A percentile compares a stretch with the other conserved stretches of the same genome.
phyloP scores from a whole-genome alignment of 352 stramenopile species.

The Phytophthora lateralis region DNA sequence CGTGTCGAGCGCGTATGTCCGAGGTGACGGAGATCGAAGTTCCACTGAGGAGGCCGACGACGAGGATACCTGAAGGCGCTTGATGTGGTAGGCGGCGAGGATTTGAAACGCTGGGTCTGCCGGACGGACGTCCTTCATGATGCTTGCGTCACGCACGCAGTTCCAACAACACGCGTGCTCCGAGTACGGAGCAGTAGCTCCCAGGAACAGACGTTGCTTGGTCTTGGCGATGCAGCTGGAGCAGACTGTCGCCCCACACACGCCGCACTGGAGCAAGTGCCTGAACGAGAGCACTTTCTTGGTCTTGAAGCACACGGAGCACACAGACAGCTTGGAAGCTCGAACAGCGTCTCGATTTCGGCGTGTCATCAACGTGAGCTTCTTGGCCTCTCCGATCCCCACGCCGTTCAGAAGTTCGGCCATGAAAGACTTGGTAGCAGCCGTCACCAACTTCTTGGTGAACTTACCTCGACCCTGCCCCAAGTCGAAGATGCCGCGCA shows the following conservation, averaged over 20 bases:
- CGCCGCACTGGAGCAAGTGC: conserved; percentile 26
- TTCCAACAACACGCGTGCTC: conserved; percentile 32
- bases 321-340: conserved; percentile 9
- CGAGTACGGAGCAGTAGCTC: conserved; percentile 17
- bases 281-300: conserved; percentile 22
- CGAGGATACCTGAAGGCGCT: background rate
- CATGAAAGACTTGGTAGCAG: conserved; percentile 40
- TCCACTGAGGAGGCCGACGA: background rate
- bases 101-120: conserved; percentile 31
- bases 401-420: conserved; percentile 41
- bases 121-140: conserved; percentile 24
- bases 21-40: conserved; percentile 4
- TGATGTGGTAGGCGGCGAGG: conserved; percentile 33
- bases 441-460: conserved; percentile 25
- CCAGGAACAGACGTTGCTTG: conserved; percentile 36
- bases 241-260: conserved; percentile 34
- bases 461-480: conserved; percentile 28
- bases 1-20: conserved; percentile 23
- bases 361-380: conserved; percentile 48
- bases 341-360: conserved; percentile 3
- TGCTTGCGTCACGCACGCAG: conserved; percentile 40
- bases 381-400: conserved; percentile 50
- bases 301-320: conserved; percentile 37
- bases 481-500: conserved; percentile 47
- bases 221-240: conserved; percentile 36